Evolutionary conservation across 2,329 filamentous ascomycete genomes (phyloP), one percentile per base, ranked within the genome.

Genomic region (Stagonosporopsis rhizophila): DNA sequence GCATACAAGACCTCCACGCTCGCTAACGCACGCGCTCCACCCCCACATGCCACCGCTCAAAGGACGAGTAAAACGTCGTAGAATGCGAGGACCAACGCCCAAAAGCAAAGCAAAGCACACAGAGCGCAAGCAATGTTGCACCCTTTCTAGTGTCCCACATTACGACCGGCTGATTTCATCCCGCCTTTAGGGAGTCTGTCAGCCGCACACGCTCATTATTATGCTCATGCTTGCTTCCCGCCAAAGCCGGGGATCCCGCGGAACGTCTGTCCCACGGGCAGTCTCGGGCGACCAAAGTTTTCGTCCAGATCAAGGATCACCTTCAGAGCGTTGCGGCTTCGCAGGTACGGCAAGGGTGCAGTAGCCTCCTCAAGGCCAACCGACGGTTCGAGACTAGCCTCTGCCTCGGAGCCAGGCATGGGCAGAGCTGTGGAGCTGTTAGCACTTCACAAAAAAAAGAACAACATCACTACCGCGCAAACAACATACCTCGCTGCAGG

Each of bases 301-400:
- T 95, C 89, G 73, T 98, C 94, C 59, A 98, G 81, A 76, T 98
- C 94, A 44, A 97, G 85, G 68, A 98, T 94, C 68, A 97, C 91
- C 84, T 97, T 97, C 67, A 98, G 83, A 11, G 94, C 94, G 75
- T 97, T 98, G 58, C 92, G 84, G 78, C 91, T 96, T 67, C 88
- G 80, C 63, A 90, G 76, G 71, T 89, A 89, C 27, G 87, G 85
- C 59, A 89, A 75, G 41, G 87, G 85, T 15, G 84, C 83, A 58
- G 79, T 87, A 59, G 87, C 88, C 65, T 88, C 85, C 63, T 83
- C 82, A 52, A 91, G 78, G 11, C 86, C 85, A 6, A 87, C 81
- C 32, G 86, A 81, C 2, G 86, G 87, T 65, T 90, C 88, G 17
- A 85, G 77, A 30, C 75, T 75, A 4, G 70, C 71, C 6, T 83